Base-by-base conservation (phyloP, 2,329 filamentous ascomycete species). In the Fusarium graminum region DNA sequence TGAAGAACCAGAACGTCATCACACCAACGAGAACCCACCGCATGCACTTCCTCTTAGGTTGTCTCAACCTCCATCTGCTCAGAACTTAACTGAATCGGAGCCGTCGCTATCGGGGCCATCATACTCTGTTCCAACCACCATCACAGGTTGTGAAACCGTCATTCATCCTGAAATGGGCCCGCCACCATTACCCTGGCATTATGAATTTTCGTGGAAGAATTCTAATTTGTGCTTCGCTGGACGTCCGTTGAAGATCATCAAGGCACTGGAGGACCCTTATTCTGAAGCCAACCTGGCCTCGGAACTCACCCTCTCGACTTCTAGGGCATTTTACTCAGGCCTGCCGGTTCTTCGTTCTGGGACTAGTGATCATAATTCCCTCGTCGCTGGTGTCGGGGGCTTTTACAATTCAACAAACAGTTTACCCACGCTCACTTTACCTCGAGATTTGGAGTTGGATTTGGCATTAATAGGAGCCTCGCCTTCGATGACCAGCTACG, bases 61-160 rank as follows among this genome's bases (percentile, higher is more conserved):
- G 2, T 1, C 4, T 1, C 22, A n/a, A 11, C 0, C 12, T 25
- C 12, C 1, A 0, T 13, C 0, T 2, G 2, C 19, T 1, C 17
- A 29, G 9, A 9, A 1, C 3, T 14, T 52, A 17, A 14, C 58
- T 13, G 3, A 1, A 6, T 53, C 59, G 2, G 22, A 38, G 0
- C 1, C 26, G 7, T 63, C 52, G 0, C 46, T 26, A 0, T 49
- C 46, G 0, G 59, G 61, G 2, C 4, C 19, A 7, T 59, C 39
- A 1, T 9, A 19, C 1, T 13, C 61, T 28, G 3, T 16, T 1
- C 52, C 52, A 11, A 17, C 58, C 14, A 11, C 34, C 7, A 38
- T 40, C 12, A 16, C 6, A 22, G 4, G 4, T 22, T 22, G 22
- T 22, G 22, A 22, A 22, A n/a, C 6, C 29, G 1, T 34, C 45